A percentile compares a stretch with the other conserved stretches of the same genome.
These are phyloP conservation scores for Syzygium grande DNA, from an alignment of 345 rosid genomes.

Conservation along the genomic window DNA sequence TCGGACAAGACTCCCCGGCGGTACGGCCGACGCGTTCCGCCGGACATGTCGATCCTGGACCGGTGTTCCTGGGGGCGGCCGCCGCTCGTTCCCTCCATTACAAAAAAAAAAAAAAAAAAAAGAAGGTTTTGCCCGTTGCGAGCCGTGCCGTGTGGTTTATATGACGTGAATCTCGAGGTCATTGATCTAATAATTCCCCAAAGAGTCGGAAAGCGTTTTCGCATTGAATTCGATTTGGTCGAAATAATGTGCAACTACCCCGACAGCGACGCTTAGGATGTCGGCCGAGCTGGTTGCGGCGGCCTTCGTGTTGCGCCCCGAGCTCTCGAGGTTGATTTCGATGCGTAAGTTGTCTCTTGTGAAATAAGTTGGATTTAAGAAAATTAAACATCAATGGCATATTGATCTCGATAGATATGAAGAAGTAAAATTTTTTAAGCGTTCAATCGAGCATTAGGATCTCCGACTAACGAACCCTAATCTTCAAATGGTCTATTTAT, in stretches of 20 bases:
- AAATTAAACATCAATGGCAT: neutral
- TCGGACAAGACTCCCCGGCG: neutral
- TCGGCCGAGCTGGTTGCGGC: neutral
- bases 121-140: neutral
- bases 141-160: neutral
- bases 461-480: neutral
- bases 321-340: neutral
- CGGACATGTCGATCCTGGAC: neutral
- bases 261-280: neutral
- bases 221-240: neutral
- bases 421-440: neutral
- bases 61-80: neutral
- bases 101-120: too few species aligned
- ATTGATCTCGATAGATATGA: neutral
- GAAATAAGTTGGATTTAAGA: neutral
- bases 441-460: neutral
- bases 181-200: neutral
- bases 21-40: neutral
- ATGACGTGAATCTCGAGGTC: neutral
- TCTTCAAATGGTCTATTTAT: neutral
- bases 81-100: neutral
- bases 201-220: neutral
- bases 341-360: rapidly evolving
- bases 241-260: neutral
- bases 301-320: neutral